Conservation (phyloP, 306 rosid genomes). For the Rosa lucieae region DNA sequence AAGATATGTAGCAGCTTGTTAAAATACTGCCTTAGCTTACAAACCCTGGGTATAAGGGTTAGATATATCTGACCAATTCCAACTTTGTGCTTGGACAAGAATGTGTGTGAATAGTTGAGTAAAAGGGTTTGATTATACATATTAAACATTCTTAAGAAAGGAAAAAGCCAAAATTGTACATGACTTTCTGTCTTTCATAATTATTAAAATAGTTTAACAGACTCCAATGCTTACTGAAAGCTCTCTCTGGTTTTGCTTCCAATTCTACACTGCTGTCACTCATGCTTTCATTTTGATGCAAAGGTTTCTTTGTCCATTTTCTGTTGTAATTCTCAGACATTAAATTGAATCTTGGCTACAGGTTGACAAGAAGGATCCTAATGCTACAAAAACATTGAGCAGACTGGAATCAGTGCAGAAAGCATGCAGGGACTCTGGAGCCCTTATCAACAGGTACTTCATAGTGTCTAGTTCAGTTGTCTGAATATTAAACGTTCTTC, state of each 20-base stretch:
- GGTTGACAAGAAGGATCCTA: constrained; percentile 85
- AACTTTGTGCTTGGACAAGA: background rate
- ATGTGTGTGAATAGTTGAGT: too few species aligned
- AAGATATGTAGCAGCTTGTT: constrained; percentile 11
- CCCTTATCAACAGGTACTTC: constrained; percentile 61
- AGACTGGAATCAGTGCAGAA: constrained; percentile 75
- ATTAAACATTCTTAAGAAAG: background rate
- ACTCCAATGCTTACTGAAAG: background rate
- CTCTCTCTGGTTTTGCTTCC: background rate
- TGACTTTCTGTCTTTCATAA: background rate
- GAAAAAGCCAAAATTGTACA: background rate
- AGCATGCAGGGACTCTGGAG: constrained; percentile 78
- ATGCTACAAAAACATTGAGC: constrained; percentile 77
- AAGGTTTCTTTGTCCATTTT: background rate
- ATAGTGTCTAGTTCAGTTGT: background rate
- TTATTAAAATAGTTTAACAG: background rate
- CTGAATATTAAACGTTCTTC: background rate
- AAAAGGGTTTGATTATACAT: background rate
- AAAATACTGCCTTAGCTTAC: background rate
- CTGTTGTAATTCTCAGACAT: background rate
- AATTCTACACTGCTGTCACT: background rate
- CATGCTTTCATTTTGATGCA: constrained; percentile 1
- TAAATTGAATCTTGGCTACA: constrained; percentile 27
- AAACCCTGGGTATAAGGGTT: background rate
- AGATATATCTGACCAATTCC: background rate